A percentile compares a stretch with the other conserved stretches of the same genome.
phyloP scores from a whole-genome alignment of 1,284 basidiomycete genomes.

The Cutaneotrichosporon sp. region DNA sequence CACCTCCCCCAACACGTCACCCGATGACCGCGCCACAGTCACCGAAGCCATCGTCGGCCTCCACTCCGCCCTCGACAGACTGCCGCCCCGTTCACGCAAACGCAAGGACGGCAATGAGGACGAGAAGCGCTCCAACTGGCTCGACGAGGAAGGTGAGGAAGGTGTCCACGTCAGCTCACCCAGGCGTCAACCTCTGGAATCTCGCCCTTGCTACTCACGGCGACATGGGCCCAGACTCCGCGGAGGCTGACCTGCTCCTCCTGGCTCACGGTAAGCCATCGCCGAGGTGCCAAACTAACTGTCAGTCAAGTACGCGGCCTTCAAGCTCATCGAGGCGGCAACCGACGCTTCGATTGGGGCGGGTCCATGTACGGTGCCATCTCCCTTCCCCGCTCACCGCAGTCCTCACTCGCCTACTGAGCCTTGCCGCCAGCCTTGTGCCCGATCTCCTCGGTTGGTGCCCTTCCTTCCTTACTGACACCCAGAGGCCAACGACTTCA shows the following conservation, averaged over 20 bases:
- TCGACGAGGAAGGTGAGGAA: constrained; percentile 15
- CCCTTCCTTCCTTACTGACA: background rate
- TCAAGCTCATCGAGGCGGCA: constrained; percentile 13
- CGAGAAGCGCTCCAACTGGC: constrained; percentile 13
- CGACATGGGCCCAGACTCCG: background rate
- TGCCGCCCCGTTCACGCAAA: constrained; percentile 5
- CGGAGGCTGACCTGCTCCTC: constrained; percentile 2
- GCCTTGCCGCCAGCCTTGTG: constrained; percentile 3
- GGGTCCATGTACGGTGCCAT: constrained; percentile 19
- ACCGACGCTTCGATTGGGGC: background rate
- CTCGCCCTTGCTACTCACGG: background rate
- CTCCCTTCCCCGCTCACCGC: no score
- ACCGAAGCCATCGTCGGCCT: background rate
- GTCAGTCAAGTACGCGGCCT: constrained; percentile 15
- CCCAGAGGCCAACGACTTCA: constrained; percentile 3
- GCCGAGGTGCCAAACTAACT: background rate
- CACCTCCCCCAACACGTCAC: constrained; percentile 6
- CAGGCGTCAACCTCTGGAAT: constrained; percentile 22
- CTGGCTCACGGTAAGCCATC: constrained; percentile 9
- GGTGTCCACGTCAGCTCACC: constrained; percentile 1
- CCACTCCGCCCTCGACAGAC: background rate
- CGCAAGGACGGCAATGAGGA: constrained; percentile 6
- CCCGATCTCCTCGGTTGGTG: constrained; percentile 8
- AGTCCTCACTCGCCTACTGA: constrained; percentile 16
- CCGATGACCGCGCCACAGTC: background rate